phyloP scores from a whole-genome alignment of 2,329 filamentous ascomycete genomes.

The Cadophora sp. region DNA sequence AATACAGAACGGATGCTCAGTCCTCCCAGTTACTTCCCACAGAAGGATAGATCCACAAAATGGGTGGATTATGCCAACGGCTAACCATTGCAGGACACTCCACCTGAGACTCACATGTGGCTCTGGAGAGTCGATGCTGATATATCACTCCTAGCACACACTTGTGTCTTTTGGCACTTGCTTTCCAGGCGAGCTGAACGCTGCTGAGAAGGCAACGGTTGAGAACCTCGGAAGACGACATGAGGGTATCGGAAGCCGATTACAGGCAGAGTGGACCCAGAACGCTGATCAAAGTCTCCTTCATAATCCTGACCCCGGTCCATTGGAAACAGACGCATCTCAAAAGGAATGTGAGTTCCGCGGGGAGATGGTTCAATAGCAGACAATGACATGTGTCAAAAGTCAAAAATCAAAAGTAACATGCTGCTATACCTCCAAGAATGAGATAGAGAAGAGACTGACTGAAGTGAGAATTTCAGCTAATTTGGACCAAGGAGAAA shows the following conservation, averaged over 20 bases:
- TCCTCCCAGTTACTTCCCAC: neutral
- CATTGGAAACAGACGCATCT: no score
- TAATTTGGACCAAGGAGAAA: neutral
- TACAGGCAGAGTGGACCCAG: no score
- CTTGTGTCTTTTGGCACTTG: neutral
- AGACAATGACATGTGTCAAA: neutral
- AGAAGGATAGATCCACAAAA: neutral
- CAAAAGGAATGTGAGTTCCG: no score
- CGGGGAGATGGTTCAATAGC: no score
- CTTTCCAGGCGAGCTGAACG: neutral
- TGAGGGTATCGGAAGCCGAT: neutral
- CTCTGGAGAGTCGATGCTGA: neutral
- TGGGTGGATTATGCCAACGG: neutral
- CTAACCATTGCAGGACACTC: neutral
- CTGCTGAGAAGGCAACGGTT: neutral
- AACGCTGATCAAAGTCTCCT: no score
- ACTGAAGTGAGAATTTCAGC: neutral
- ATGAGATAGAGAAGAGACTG: neutral
- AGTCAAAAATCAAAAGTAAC: neutral
- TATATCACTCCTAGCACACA: neutral
- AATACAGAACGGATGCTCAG: neutral
- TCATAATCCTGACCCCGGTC: no score
- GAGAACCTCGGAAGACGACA: neutral
- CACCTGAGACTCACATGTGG: neutral
- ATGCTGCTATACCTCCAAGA: neutral